Percentiles rank a stretch among this genome's conserved stretches.
These are phyloP conservation scores for Colletotrichum sp. DNA, from an alignment of 2,329 filamentous ascomycete species.

Conservation along the genomic window DNA sequence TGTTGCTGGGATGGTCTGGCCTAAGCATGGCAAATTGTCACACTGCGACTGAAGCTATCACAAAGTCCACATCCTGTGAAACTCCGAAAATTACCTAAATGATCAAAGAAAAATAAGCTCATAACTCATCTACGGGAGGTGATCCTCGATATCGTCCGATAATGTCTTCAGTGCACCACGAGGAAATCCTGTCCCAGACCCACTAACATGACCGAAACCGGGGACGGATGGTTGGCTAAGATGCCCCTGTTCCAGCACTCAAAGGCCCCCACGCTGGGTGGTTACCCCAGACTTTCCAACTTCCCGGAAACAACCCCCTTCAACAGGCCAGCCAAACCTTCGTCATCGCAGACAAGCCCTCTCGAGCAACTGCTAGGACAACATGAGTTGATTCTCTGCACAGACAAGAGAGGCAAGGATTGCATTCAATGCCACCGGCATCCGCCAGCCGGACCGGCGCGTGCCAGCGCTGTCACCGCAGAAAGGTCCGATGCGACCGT, in stretches of 20 bases:
- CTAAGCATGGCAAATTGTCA: background rate
- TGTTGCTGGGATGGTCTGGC: background rate
- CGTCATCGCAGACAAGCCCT: background rate
- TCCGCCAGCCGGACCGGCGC: slow-evolving; percentile 26
- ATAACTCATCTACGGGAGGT: background rate
- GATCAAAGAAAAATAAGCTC: accelerated
- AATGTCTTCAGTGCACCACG: background rate
- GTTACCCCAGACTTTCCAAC: background rate
- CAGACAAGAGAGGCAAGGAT: background rate
- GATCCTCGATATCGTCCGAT: background rate
- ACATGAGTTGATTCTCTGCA: background rate
- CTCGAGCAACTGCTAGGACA: background rate
- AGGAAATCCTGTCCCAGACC: no score
- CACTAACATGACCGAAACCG: no score
- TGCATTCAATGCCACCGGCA: background rate
- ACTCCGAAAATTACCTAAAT: background rate
- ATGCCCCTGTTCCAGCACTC: no score
- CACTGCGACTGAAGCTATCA: background rate
- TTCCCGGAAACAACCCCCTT: background rate
- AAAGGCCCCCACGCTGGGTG: no score
- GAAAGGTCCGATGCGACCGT: slow-evolving; percentile 47
- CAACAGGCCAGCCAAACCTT: background rate
- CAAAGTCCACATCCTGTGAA: background rate
- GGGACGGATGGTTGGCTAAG: no score
- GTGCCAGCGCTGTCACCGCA: slow-evolving; percentile 44